A percentile compares a stretch with the other conserved stretches of the same genome.
phyloP scores from a whole-genome alignment of 768 basidiomycete genomes.

The Lactarius quietus region DNA sequence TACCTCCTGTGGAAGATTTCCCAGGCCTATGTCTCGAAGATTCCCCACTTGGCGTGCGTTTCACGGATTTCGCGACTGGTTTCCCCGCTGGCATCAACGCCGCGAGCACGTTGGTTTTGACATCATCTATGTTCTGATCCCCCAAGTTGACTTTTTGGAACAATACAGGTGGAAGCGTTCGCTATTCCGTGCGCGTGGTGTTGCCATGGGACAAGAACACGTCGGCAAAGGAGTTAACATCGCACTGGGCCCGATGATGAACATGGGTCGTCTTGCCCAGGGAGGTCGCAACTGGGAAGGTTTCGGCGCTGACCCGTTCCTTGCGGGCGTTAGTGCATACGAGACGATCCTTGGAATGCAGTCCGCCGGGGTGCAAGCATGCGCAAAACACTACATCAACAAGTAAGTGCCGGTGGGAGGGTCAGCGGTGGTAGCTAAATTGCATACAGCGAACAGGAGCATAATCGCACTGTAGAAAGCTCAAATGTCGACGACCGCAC shows the following conservation, averaged over 20 bases:
- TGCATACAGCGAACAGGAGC: slow-evolving; percentile 61
- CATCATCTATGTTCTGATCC: neutral
- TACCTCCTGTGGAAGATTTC: slow-evolving; percentile 48
- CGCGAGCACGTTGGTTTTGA: slow-evolving; percentile 63
- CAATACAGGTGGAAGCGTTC: slow-evolving; percentile 62
- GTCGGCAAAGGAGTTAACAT: slow-evolving; percentile 81
- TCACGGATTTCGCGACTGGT: slow-evolving; percentile 64
- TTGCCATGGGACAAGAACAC: slow-evolving; percentile 80
- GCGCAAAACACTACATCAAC: slow-evolving; percentile 79
- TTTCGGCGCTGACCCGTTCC: slow-evolving; percentile 88
- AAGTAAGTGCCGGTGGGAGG: slow-evolving; percentile 45
- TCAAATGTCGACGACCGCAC: slow-evolving; percentile 81
- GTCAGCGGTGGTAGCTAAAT: neutral
- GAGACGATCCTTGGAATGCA: slow-evolving; percentile 87
- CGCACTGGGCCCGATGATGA: slow-evolving; percentile 80
- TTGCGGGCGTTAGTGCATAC: slow-evolving; percentile 72
- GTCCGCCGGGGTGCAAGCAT: slow-evolving; percentile 73
- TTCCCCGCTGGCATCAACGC: slow-evolving; percentile 86
- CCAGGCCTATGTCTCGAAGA: slow-evolving; percentile 76
- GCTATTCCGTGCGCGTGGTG: slow-evolving; percentile 71
- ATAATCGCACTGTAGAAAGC: slow-evolving; percentile 48
- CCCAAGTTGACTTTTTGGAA: slow-evolving; percentile 2
- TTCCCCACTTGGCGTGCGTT: slow-evolving; percentile 75
- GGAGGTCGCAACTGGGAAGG: slow-evolving; percentile 95
- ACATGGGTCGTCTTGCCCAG: slow-evolving; percentile 71